Percentiles rank a stretch among this genome's conserved stretches.
Conservation (phyloP, 2,329 filamentous ascomycete genomes). For the Ascochyta fabae region DNA sequence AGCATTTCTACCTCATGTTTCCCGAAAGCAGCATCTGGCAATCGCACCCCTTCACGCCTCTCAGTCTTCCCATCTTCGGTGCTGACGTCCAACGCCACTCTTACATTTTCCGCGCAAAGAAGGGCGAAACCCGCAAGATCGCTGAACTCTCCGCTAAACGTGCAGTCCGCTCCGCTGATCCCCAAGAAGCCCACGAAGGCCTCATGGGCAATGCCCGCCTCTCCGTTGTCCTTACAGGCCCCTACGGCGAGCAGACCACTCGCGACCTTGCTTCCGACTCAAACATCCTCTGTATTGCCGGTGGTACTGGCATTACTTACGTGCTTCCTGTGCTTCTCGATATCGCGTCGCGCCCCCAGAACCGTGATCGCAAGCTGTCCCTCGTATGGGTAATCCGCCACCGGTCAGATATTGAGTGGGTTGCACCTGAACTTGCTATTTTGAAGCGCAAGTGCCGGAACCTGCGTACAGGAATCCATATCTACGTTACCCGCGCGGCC, state of each 20-base stretch:
- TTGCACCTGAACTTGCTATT: conserved; percentile 42
- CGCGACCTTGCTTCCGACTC: conserved; percentile 28
- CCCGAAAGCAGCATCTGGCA: conserved; percentile 72
- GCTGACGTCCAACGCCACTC: conserved; percentile 37
- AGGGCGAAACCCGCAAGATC: conserved; percentile 44
- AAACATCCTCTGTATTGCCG: conserved; percentile 47
- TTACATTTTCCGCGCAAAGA: conserved; percentile 46
- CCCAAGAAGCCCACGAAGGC: conserved; percentile 30
- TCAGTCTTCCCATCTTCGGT: conserved; percentile 34
- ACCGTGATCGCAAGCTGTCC: conserved; percentile 35
- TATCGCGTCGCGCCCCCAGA: conserved; percentile 33
- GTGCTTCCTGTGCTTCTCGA: conserved; percentile 45
- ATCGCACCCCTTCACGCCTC: conserved; percentile 68
- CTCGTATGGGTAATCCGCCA: conserved; percentile 47
- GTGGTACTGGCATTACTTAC: conserved; percentile 49
- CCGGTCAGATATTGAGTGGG: conserved; percentile 44
- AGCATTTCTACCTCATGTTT: conserved; percentile 76
- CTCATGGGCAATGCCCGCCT: conserved; percentile 35
- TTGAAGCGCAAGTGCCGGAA: conserved; percentile 37
- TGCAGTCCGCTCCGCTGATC: conserved; percentile 25
- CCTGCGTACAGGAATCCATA: conserved; percentile 37
- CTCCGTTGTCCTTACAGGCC: conserved; percentile 43
- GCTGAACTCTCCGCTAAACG: conserved; percentile 40
- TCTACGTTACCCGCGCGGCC: conserved; percentile 42
- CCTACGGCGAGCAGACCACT: conserved; percentile 43